Percentiles rank a stretch among this genome's conserved stretches.
Conservation (phyloP, 192 early-diverging fungal genomes). For the Rhizoclosmatium sp. region DNA sequence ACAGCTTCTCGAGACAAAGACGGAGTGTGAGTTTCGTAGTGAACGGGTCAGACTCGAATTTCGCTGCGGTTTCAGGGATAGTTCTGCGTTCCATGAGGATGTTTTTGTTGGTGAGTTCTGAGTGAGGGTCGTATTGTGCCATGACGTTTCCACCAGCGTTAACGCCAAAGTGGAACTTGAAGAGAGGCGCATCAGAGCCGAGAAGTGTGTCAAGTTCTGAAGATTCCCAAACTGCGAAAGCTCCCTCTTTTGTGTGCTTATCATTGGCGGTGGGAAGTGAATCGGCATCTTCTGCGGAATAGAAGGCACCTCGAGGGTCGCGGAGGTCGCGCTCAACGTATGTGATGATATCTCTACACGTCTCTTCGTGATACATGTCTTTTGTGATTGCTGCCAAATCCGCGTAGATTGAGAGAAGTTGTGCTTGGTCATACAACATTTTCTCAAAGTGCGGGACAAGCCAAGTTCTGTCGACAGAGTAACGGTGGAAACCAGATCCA, state of each 20-base stretch:
- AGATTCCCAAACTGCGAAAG: conserved; percentile 69
- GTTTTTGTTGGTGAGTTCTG: conserved; percentile 62
- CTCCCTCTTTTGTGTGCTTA: conserved; percentile 64
- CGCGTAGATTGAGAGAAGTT: conserved; percentile 58
- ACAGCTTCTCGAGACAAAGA: conserved; percentile 47
- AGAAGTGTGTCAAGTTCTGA: conserved; percentile 55
- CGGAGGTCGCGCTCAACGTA: conserved; percentile 64
- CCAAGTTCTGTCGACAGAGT: conserved; percentile 53
- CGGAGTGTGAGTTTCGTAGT: conserved; percentile 43
- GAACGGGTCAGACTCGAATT: conserved; percentile 40
- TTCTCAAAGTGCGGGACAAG: conserved; percentile 78
- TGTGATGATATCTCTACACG: conserved; percentile 59
- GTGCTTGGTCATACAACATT: conserved; percentile 78
- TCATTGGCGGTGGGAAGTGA: conserved; percentile 54
- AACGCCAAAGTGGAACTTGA: conserved; percentile 60
- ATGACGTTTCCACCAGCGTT: conserved; percentile 62
- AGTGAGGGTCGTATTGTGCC: conserved; percentile 61
- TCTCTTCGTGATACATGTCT: conserved; percentile 53
- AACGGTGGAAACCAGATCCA: conserved; percentile 52
- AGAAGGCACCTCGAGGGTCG: conserved; percentile 61
- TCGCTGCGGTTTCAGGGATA: conserved; percentile 49
- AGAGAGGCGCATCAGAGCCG: conserved; percentile 48
- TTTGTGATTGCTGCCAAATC: conserved; percentile 57
- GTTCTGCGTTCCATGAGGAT: conserved; percentile 57
- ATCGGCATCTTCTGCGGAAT: conserved; percentile 74